Percentiles rank a stretch among this genome's conserved stretches.
Conservation (phyloP, 441 rosid species). For the Erodium texanum region DNA sequence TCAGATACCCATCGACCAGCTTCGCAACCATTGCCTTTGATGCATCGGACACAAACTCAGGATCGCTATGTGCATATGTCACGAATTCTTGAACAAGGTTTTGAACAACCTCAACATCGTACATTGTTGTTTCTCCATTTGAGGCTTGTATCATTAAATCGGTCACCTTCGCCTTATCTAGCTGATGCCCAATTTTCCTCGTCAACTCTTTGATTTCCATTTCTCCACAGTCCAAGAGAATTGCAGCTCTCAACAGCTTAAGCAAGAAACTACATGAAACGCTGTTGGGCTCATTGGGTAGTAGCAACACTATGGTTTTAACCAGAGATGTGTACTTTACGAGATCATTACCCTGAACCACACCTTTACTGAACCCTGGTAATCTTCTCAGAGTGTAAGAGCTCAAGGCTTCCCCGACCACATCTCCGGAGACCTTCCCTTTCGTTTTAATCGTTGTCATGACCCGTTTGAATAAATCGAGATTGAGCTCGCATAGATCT, state of each 20-base stretch:
- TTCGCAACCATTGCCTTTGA: conserved; percentile 54
- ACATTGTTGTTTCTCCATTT: conserved; percentile 35
- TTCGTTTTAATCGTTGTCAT: conserved; percentile 56
- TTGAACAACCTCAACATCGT: conserved; percentile 61
- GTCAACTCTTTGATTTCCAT: conserved; percentile 41
- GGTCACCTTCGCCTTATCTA: conserved; percentile 60
- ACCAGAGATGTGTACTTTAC: conserved; percentile 49
- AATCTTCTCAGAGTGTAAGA: conserved; percentile 73
- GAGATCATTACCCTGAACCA: conserved; percentile 37
- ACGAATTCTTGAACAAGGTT: conserved; percentile 41
- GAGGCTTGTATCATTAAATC: conserved; percentile 55
- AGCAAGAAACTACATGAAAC: conserved; percentile 75
- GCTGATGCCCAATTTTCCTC: conserved; percentile 48
- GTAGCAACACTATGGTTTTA: conserved; percentile 56
- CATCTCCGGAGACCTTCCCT: conserved; percentile 63
- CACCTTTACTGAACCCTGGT: conserved; percentile 52
- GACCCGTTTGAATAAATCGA: conserved; percentile 63
- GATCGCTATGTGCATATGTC: conserved; percentile 33
- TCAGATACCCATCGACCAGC: conserved; percentile 61
- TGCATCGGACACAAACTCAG: conserved; percentile 29
- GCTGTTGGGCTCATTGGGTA: conserved; percentile 53
- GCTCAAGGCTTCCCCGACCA: conserved; percentile 70
- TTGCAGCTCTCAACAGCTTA: conserved; percentile 63
- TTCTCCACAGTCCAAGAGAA: conserved; percentile 53
- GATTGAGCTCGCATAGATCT: conserved; percentile 77